phyloP scores from a whole-genome alignment of 331 rosid species.

The Saraca asoca region DNA sequence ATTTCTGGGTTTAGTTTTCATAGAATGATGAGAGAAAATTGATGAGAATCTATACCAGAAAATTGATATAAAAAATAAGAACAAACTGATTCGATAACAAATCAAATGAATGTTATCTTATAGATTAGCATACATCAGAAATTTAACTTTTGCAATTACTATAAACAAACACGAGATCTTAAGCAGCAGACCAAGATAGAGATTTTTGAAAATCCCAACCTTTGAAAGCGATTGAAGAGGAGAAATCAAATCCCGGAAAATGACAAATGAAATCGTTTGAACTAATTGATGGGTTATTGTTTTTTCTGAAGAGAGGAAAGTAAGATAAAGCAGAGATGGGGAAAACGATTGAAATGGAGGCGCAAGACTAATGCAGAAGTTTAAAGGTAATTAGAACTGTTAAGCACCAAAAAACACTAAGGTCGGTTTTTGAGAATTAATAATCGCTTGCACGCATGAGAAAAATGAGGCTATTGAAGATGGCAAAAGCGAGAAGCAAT shows the following conservation, averaged over 20 bases:
- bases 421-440: conserved; percentile 35
- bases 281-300: conserved; percentile 14
- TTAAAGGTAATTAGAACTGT: conserved; percentile 51
- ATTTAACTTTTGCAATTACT: conserved; percentile 6
- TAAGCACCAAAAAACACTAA: conserved; percentile 38
- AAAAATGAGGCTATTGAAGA: conserved; percentile 43
- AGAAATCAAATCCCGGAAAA: conserved; percentile 24
- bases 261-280: conserved; percentile 33
- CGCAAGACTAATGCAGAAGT: conserved; percentile 54
- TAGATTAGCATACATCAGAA: conserved; percentile 4
- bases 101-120: conserved; percentile 16
- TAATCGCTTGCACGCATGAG: conserved; percentile 95
- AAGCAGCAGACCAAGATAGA: conserved; percentile 38
- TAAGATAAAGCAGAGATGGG: conserved; percentile 5
- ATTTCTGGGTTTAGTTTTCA: conserved; percentile 12
- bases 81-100: conserved; percentile 11
- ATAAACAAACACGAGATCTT: background rate
- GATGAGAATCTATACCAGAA: conserved; percentile 1
- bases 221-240: conserved; percentile 46
- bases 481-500: conserved; percentile 76
- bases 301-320: conserved; percentile 22
- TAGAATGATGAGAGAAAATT: conserved; percentile 6
- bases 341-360: conserved; percentile 32
- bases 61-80: conserved; percentile 9
- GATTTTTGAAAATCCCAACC: conserved; percentile 41